Evolutionary conservation across 257 asterid genomes (phyloP), one percentile per base, ranked within the genome.

Genomic region (Coffea canephora): DNA sequence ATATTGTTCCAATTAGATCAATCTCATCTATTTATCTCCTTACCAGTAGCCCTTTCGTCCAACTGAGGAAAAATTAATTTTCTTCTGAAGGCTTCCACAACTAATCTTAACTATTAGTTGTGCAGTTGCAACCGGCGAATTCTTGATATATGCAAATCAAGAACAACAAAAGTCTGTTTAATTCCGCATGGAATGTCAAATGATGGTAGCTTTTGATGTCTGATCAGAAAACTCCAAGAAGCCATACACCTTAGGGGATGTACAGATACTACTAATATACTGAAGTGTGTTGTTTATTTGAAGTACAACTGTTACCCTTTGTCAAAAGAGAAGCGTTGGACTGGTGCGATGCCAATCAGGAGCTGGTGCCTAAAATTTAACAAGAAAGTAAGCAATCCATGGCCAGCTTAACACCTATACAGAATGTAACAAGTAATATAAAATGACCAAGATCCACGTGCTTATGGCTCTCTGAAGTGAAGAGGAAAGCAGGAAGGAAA

Each of bases 401-500:
- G 45, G 41, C 62, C 41, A 64, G 50, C 49, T 74, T 45, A 77
- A 46, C 83, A 85, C 27, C 69, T 69, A 67, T 64, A 82, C 57
- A 83, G 90, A 90, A 89, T 91, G 89, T 83, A 75, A 84, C 71
- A 87, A 71, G 74, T 77, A 21, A 81, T 83, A 85, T 55, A 75
- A 84, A 87, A 55, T 11, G 5, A 19, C 72, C 73, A 59, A 57
- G 83, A 78, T 80, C 81, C 97, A 92, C 94, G 91, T 92, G 97
- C 86, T 78, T 13, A 36, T 80, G 84, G 82, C 77, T 79, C 64
- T 82, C 57, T 80, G 23, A 62, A 78, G 55, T 50, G 78, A 79
- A 45, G 75, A 85, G 86, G 92, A 88, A 90, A 71, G 79, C 65
- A 71, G 80, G 82, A 79, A 75, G 87, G 89, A 88, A 89, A 81